phyloP scores from a whole-genome alignment of 2,329 filamentous ascomycete species.

The Volutella citrinella region DNA sequence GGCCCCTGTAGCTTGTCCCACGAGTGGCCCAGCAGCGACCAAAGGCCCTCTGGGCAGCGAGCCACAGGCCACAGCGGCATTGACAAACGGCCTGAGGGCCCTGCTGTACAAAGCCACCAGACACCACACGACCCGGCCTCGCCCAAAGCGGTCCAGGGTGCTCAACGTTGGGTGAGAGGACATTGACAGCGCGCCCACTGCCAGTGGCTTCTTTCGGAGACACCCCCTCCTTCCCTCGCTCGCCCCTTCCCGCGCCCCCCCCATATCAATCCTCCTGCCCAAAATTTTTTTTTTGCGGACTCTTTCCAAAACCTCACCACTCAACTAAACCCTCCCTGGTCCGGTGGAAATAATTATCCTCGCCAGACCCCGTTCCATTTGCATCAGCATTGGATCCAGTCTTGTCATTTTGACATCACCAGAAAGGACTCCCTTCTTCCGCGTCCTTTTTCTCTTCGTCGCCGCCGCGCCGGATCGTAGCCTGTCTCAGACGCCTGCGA shows the following conservation, averaged over 20 bases:
- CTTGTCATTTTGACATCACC: constrained; percentile 29
- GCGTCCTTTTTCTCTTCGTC: constrained; percentile 17
- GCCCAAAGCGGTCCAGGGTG: no score
- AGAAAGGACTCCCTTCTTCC: constrained; percentile 25
- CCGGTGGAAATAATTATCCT: constrained; percentile 32
- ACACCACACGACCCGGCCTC: no score
- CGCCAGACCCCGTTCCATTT: constrained; percentile 30
- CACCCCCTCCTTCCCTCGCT: constrained; percentile 20
- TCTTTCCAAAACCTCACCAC: constrained; percentile 36
- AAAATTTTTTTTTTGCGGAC: constrained; percentile 36
- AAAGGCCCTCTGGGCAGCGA: no score
- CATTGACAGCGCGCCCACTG: no score
- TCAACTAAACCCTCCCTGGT: constrained; percentile 32
- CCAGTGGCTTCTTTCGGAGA: constrained; percentile 10
- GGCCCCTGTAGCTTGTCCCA: no score
- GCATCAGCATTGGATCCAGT: constrained; percentile 31
- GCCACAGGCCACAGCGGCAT: no score
- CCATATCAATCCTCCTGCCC: constrained; percentile 35
- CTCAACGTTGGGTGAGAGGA: no score
- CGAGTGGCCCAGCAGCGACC: no score
- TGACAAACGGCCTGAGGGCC: no score
- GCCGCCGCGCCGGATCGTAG: constrained; percentile 31
- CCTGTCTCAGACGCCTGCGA: constrained; percentile 29
- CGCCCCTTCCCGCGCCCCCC: constrained; percentile 29
- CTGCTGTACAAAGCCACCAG: no score